These are phyloP conservation scores for Cornus florida DNA, from an alignment of 148 eudicot genomes.

Conservation along the genomic window DNA sequence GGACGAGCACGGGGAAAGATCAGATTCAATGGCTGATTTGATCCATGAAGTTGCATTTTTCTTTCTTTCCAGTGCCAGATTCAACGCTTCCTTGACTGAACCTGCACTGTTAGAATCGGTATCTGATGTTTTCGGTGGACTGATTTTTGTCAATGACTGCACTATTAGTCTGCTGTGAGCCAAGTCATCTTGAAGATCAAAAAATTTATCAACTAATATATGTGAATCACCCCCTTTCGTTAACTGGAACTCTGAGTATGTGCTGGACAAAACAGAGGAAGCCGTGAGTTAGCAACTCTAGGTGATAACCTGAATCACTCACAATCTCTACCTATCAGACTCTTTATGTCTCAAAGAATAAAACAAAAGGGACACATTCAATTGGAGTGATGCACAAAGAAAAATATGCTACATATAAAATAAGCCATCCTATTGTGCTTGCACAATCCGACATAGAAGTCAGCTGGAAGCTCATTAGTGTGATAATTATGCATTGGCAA, in stretches of 20 bases:
- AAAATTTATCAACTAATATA: conserved; percentile 34
- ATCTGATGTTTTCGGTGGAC: conserved; percentile 32
- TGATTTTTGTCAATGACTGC: conserved; percentile 45
- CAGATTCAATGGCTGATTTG: conserved; percentile 40
- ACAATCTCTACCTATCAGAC: not conserved
- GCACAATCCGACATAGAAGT: not conserved
- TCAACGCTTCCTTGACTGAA: conserved; percentile 39
- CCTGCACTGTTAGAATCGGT: conserved; percentile 13
- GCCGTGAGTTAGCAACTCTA: not conserved
- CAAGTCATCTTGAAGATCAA: conserved; percentile 42
- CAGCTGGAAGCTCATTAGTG: not conserved
- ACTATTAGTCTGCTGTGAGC: conserved; percentile 30
- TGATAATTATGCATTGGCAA: no score
- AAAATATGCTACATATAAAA: not conserved
- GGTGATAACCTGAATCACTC: not conserved
- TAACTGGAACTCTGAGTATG: conserved; percentile 31
- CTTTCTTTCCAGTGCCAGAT: conserved; percentile 45
- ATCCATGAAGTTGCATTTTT: conserved; percentile 49
- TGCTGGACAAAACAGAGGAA: conserved; percentile 24
- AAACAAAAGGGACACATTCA: not conserved
- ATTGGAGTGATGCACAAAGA: not conserved
- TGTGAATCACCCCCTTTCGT: conserved; percentile 30
- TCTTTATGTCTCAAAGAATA: not conserved
- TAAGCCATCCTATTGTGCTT: not conserved
- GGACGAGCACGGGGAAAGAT: conserved; percentile 36